phyloP scores from a whole-genome alignment of 2,329 filamentous ascomycete genomes.

The Neofusicoccum sp. region DNA sequence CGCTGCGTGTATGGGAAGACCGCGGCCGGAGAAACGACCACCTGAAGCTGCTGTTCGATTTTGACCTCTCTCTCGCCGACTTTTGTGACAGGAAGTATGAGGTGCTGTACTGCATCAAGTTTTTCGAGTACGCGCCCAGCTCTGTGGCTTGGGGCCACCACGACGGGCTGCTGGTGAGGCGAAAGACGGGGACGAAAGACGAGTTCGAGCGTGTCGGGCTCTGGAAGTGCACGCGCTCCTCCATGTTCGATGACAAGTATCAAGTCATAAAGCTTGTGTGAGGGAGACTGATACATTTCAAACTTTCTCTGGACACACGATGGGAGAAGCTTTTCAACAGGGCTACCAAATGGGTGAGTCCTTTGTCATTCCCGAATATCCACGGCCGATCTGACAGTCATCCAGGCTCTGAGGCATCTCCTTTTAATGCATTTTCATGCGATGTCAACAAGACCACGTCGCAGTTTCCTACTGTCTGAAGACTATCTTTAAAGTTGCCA shows the following conservation, averaged over 20 bases:
- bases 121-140: constrained; percentile 10
- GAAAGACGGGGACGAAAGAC: neutral
- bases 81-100: neutral
- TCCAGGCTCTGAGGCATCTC: neutral
- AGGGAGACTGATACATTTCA: neutral
- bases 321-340: too few relatives aligned
- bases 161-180: constrained; percentile 5
- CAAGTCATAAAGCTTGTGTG: constrained; percentile 4
- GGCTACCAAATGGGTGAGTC: neutral
- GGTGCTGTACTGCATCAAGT: constrained; percentile 8
- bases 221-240: constrained; percentile 2
- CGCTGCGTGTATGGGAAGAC: constrained; percentile 10
- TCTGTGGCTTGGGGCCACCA: constrained; percentile 6
- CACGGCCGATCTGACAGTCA: neutral
- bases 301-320: neutral
- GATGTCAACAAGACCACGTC: too few relatives aligned
- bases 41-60: constrained; percentile 8
- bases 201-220: constrained; percentile 8
- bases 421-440: neutral
- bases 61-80: neutral
- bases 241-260: constrained; percentile 11
- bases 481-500: too few relatives aligned
- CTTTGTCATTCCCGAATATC: neutral
- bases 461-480: too few relatives aligned
- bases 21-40: constrained; percentile 9